These are phyloP conservation scores for Starmerella gropengiesseri DNA, from an alignment of 805 yeast genomes.

Conservation along the genomic window DNA sequence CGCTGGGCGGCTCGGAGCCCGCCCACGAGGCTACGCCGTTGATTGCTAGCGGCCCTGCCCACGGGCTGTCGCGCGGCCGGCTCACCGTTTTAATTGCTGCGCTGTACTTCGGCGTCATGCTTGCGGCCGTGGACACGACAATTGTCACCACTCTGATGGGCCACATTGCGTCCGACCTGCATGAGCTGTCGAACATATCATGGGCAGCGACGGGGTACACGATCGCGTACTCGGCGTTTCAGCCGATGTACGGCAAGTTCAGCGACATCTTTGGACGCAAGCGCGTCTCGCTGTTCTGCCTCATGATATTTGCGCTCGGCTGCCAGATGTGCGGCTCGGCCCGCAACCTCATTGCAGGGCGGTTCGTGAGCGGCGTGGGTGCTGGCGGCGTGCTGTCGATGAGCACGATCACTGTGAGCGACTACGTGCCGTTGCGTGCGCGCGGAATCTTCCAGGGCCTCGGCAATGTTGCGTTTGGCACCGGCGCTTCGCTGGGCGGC, in stretches of 20 bases:
- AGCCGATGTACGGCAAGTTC: conserved; percentile 60
- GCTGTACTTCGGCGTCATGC: conserved; percentile 31
- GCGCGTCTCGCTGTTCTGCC: conserved; percentile 34
- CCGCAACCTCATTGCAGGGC: conserved; percentile 51
- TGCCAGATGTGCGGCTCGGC: conserved; percentile 45
- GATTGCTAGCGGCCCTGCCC: conserved; percentile 6
- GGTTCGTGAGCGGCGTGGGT: conserved; percentile 77
- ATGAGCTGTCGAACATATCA: conserved; percentile 40
- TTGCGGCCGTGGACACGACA: conserved; percentile 50
- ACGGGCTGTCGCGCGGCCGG: conserved; percentile 12
- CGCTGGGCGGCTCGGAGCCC: not conserved
- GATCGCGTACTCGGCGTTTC: conserved; percentile 60
- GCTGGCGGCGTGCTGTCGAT: conserved; percentile 81
- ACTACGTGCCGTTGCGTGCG: conserved; percentile 61
- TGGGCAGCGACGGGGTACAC: conserved; percentile 71
- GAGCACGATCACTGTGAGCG: conserved; percentile 65
- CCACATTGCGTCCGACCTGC: conserved; percentile 48
- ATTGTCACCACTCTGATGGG: conserved; percentile 49
- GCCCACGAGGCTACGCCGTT: conserved; percentile 13
- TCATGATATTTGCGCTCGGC: conserved; percentile 37
- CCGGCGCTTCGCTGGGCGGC: conserved; percentile 70
- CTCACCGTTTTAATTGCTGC: conserved; percentile 21
- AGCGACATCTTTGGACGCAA: conserved; percentile 45
- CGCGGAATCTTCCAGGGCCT: conserved; percentile 78
- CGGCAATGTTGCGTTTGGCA: conserved; percentile 62